These are phyloP conservation scores for Fusarium pseudoanthophilum DNA, from an alignment of 2,329 filamentous ascomycete genomes.

Conservation along the genomic window DNA sequence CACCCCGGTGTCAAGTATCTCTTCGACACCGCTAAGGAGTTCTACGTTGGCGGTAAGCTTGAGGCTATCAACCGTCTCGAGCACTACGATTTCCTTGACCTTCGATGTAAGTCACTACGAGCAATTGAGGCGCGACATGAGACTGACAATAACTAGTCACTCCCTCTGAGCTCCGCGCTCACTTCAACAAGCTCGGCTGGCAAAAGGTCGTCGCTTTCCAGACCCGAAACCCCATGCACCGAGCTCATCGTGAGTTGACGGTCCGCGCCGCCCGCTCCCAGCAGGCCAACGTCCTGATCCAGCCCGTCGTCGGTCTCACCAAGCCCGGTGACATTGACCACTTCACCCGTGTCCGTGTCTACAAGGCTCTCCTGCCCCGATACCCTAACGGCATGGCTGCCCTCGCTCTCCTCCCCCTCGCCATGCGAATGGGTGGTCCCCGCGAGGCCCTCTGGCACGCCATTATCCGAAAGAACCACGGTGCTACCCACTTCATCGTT, in stretches of 20 bases:
- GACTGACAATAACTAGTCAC: conserved; percentile 69
- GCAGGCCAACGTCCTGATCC: conserved; percentile 98
- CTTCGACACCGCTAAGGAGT: conserved; percentile 81
- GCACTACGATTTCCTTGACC: conserved; percentile 98
- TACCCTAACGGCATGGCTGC: conserved; percentile 99
- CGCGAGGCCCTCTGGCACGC: conserved; percentile 99
- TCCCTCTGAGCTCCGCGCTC: conserved; percentile 90
- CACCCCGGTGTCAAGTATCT: conserved; percentile 95
- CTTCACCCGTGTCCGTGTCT: conserved; percentile 98
- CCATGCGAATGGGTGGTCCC: conserved; percentile 99
- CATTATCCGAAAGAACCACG: conserved; percentile 99
- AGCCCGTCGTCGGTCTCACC: conserved; percentile 97
- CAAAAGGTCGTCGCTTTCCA: conserved; percentile 98
- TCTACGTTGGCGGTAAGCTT: conserved; percentile 95
- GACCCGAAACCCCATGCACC: conserved; percentile 99
- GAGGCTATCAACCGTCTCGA: conserved; percentile 94
- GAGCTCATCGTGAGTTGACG: conserved; percentile 96
- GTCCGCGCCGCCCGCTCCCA: conserved; percentile 95
- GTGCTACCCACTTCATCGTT: conserved; percentile 98
- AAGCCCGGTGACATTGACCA: conserved; percentile 99
- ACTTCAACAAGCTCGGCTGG: conserved; percentile 99
- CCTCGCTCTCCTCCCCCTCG: conserved; percentile 90
- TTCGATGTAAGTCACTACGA: conserved; percentile 75
- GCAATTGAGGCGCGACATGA: not conserved
- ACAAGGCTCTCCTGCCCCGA: conserved; percentile 93